Evolutionary conservation across 2,329 filamentous ascomycete genomes (phyloP).

Genomic region (Teratosphaeria zuluensis): DNA sequence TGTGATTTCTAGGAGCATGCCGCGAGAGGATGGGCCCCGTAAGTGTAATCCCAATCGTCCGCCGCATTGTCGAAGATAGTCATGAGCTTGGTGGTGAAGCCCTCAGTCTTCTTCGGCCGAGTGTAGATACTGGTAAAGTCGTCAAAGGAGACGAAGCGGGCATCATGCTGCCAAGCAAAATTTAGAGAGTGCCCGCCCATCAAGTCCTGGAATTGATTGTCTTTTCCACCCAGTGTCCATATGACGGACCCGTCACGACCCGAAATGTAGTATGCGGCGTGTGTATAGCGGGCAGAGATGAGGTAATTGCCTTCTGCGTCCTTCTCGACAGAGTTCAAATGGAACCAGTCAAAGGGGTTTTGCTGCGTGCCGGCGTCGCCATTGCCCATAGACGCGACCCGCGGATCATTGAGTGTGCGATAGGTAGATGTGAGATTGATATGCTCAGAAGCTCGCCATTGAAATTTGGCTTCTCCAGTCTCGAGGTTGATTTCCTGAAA

Average conservation of each 20-base stretch:
- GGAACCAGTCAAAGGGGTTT: constrained; percentile 44
- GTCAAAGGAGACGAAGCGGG: constrained; percentile 9
- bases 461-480: constrained; percentile 45
- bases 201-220: constrained; percentile 20
- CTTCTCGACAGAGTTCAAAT: constrained; percentile 49
- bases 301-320: constrained; percentile 43
- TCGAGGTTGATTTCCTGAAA: constrained; percentile 36
- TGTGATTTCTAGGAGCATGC: constrained; percentile 17
- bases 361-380: constrained; percentile 28
- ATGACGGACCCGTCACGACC: constrained; percentile 38
- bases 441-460: constrained; percentile 49
- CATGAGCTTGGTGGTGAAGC: constrained; percentile 11
- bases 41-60: constrained; percentile 17
- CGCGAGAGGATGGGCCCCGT: constrained; percentile 14
- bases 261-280: constrained; percentile 40
- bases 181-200: constrained; percentile 15
- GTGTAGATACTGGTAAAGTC: constrained; percentile 8
- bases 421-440: constrained; percentile 35
- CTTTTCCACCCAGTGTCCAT: constrained; percentile 39
- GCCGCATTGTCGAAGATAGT: constrained; percentile 41
- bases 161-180: constrained; percentile 44
- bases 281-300: constrained; percentile 43
- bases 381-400: neutral
- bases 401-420: constrained; percentile 21
- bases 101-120: constrained; percentile 5